phyloP scores from a whole-genome alignment of 129 eudicot species.

The Lonicera japonica region DNA sequence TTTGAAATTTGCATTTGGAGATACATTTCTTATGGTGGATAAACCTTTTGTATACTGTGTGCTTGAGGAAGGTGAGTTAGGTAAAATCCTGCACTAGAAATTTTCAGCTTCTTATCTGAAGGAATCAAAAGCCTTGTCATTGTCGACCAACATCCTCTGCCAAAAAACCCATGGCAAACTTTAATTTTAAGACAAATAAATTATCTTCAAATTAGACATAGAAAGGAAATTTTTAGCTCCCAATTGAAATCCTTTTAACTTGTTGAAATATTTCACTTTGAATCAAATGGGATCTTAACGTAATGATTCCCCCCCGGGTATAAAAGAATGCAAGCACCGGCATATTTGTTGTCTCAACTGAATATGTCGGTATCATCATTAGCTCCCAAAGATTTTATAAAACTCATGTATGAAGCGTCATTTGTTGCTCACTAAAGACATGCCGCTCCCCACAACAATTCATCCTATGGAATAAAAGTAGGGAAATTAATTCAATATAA shows the following conservation, averaged over 20 bases:
- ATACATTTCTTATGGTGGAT: background rate
- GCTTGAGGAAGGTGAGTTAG: constrained; percentile 72
- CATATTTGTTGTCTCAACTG: constrained; percentile 92
- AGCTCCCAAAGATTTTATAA: constrained; percentile 60
- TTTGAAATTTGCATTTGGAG: background rate
- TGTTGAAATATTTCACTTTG: background rate
- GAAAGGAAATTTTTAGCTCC: no score
- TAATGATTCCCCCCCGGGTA: constrained; percentile 46
- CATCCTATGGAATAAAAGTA: constrained; percentile 43
- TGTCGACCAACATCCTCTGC: constrained; percentile 53
- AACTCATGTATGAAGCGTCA: constrained; percentile 46
- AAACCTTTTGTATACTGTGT: constrained; percentile 83
- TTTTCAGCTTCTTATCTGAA: constrained; percentile 74
- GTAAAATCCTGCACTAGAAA: constrained; percentile 78
- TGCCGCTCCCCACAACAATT: constrained; percentile 89
- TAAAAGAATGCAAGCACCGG: constrained; percentile 83
- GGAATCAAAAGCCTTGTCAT: constrained; percentile 46
- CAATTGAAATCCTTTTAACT: no score
- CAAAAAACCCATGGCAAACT: background rate
- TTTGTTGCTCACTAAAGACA: constrained; percentile 83
- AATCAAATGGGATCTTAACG: no score
- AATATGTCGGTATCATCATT: constrained; percentile 59
- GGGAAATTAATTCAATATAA: background rate
- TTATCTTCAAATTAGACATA: background rate
- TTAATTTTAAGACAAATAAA: no score